Base-by-base conservation (phyloP, 495 filamentous ascomycete species). In the Tuber aestivum region DNA sequence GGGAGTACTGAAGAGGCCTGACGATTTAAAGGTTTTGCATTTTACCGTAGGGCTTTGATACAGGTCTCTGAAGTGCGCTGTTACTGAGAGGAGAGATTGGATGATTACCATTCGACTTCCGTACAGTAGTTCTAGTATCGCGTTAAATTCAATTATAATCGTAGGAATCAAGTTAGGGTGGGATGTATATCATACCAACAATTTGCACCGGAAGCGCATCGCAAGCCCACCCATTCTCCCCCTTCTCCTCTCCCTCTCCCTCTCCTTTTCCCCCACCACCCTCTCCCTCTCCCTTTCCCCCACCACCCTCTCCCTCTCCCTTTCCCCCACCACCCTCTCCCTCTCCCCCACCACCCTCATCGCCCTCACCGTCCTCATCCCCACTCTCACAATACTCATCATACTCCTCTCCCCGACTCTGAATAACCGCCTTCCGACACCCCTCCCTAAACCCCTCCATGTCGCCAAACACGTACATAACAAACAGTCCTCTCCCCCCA, bases 391-490 rank as follows among this genome's bases (percentile, higher is more conserved):
- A n/a, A 8, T 50, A n/a, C 44, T 18, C 45, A 61, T 4, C 56
- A 16, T 23, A 10, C 14, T 12, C 56, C 1, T 32, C 12, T 27
- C 56, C 56, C 56, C 2, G 27, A 32, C 18, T 27, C n/a, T 65
- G 35, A 10, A 73, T 0, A 38, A 71, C 69, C 3, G 71, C 76
- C 69, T 4, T 35, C 18, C 44, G 20, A 37, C 75, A 78, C 37
- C 35, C 41, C 0, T 6, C n/a, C 44, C 12, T 16, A 69, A 79
- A 79, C 3, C 76, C 77, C 1, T 71, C 41, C 20, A 8, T 23
- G 27, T 74, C 48, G 1, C 14, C 42, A 44, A 79, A 78, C 6
- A 72, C 71, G 32, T 77, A 79, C 68, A 71, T 42, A 9, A 78
- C 35, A 37, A 79, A 78, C 8, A 79, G 27, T 27, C 72, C 50